These are phyloP conservation scores for Colletotrichum sp. DNA, from an alignment of 2,329 filamentous ascomycete species.

Conservation along the genomic window DNA sequence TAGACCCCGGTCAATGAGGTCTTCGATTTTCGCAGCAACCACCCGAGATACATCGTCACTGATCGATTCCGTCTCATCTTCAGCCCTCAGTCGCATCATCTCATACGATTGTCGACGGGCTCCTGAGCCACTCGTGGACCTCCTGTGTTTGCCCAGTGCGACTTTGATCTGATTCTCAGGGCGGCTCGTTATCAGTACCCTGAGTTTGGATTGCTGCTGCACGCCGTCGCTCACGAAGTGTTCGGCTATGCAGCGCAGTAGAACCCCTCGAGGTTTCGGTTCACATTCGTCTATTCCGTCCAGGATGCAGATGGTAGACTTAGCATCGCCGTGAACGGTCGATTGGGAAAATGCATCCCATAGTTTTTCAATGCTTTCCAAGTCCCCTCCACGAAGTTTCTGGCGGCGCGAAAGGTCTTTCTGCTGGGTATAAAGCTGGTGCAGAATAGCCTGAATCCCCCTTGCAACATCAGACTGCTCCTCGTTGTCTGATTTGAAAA, in stretches of 20 bases:
- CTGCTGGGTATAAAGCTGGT: slow-evolving; percentile 16
- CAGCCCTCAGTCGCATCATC: slow-evolving; percentile 20
- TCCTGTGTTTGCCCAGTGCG: not conserved
- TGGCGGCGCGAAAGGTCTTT: not conserved
- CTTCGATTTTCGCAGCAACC: slow-evolving; percentile 16
- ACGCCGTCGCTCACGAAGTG: not conserved
- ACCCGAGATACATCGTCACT: slow-evolving; percentile 21
- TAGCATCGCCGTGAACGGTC: not conserved
- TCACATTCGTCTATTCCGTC: slow-evolving; percentile 26
- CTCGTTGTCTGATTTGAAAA: slow-evolving; percentile 21
- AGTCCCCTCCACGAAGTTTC: not conserved
- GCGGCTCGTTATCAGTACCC: slow-evolving; percentile 25
- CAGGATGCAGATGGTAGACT: slow-evolving; percentile 22
- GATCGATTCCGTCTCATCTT: slow-evolving; percentile 21
- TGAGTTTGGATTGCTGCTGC: not conserved
- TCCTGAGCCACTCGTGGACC: not conserved
- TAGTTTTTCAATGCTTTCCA: not conserved
- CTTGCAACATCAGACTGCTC: slow-evolving; percentile 11
- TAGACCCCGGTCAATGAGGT: slow-evolving; percentile 11
- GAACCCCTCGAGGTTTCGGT: not conserved
- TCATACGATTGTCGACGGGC: not conserved
- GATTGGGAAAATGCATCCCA: not conserved
- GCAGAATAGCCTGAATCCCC: slow-evolving; percentile 5
- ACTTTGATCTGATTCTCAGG: slow-evolving; percentile 23
- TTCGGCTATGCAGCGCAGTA: slow-evolving; percentile 10